These are phyloP conservation scores for Daldinia sp. DNA, from an alignment of 2,329 filamentous ascomycete genomes.

Conservation along the genomic window DNA sequence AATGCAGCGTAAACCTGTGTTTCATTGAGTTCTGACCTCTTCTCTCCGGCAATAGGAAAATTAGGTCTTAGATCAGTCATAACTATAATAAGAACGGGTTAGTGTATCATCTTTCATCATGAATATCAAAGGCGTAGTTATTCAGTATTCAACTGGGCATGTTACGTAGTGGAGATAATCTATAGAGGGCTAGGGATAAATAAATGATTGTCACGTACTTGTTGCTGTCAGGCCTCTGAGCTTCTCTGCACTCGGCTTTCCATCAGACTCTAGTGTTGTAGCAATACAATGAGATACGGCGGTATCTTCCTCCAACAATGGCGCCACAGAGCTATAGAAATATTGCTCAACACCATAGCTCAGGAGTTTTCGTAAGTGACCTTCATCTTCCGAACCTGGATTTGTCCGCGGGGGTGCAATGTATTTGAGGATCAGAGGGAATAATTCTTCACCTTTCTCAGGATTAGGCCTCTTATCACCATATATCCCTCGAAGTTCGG, in stretches of 20 bases:
- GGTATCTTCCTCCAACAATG: conserved; percentile 55
- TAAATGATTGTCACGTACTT: conserved; percentile 21
- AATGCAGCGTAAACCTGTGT: conserved; percentile 66
- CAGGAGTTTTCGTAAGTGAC: conserved; percentile 73
- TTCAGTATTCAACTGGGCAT: too few relatives aligned
- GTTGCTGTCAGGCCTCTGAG: conserved; percentile 61
- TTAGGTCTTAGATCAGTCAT: conserved; percentile 54
- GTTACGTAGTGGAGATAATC: too few relatives aligned
- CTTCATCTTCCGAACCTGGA: conserved; percentile 62
- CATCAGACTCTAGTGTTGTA: conserved; percentile 37
- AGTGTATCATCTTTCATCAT: neutral
- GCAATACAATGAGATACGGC: conserved; percentile 44
- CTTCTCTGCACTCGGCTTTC: conserved; percentile 48
- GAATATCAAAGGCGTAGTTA: neutral
- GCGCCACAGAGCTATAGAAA: conserved; percentile 71
- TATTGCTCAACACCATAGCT: conserved; percentile 76
- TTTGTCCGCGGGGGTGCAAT: conserved; percentile 4
- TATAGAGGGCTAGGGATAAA: neutral
- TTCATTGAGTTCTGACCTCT: conserved; percentile 60
- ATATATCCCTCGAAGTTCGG: conserved; percentile 21
- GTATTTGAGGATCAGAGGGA: conserved; percentile 3
- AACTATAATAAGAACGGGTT: neutral
- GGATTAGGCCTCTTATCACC: neutral
- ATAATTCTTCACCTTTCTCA: neutral
- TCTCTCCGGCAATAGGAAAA: conserved; percentile 69